These are phyloP conservation scores for Immersiporthe knoxdaviesiana DNA, from an alignment of 2,329 filamentous ascomycete genomes.

Conservation along the genomic window DNA sequence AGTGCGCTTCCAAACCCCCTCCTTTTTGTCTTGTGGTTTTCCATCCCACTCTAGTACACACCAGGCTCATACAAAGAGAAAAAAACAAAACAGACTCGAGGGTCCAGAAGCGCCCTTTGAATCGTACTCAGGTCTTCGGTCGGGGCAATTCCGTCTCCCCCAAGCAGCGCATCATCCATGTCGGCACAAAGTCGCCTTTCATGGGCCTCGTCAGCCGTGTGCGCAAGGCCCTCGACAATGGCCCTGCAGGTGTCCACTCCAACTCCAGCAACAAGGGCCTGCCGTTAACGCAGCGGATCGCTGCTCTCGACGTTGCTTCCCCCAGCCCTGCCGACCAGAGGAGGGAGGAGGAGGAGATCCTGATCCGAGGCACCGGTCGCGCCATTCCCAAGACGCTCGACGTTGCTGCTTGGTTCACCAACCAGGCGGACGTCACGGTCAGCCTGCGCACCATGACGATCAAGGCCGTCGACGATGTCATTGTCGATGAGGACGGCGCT, in stretches of 20 bases:
- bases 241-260: conserved; percentile 50
- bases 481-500: conserved; percentile 43
- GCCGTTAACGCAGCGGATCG: conserved; percentile 51
- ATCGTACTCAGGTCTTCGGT: conserved; percentile 41
- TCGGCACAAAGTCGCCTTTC: conserved; percentile 67
- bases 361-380: conserved; percentile 66
- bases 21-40: neutral
- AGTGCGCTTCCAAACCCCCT: conserved; percentile 29
- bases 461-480: conserved; percentile 69
- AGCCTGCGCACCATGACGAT: conserved; percentile 65
- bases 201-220: conserved; percentile 69
- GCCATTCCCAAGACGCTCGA: conserved; percentile 67
- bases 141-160: conserved; percentile 17
- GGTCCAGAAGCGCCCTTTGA: conserved; percentile 54
- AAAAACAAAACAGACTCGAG: conserved; percentile 46
- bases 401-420: conserved; percentile 67
- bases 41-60: neutral
- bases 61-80: neutral
- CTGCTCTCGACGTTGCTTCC: conserved; percentile 37
- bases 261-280: conserved; percentile 47
- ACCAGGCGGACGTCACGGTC: conserved; percentile 62
- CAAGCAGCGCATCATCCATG: conserved; percentile 57
- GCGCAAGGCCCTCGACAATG: conserved; percentile 62
- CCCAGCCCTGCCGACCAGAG: conserved; percentile 38
- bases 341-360: conserved; percentile 40